Conservation (phyloP, 306 rosid genomes). For the Quercus cerris region DNA sequence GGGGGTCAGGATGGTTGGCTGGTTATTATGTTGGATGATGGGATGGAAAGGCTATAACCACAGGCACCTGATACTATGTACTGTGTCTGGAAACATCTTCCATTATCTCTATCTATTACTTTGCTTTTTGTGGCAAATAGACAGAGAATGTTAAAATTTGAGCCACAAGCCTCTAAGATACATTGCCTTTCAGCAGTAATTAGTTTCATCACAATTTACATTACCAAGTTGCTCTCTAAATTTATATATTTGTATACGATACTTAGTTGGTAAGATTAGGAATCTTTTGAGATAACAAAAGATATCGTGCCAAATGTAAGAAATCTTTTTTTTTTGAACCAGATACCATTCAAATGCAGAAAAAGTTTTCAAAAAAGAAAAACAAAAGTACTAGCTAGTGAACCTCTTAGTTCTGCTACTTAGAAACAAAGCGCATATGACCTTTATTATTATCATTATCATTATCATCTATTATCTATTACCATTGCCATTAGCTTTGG, state of each 20-base stretch:
- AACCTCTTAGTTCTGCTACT: constrained; percentile 10
- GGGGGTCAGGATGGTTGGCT: constrained; percentile 25
- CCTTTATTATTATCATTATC: neutral
- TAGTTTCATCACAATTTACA: constrained; percentile 9
- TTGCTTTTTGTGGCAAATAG: constrained; percentile 52
- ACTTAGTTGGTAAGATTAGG: constrained; percentile 42
- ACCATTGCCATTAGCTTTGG: no score
- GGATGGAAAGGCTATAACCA: constrained; percentile 44
- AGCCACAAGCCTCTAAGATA: constrained; percentile 32
- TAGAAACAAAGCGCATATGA: neutral
- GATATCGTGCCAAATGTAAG: constrained; percentile 27
- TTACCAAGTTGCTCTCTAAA: constrained; percentile 20
- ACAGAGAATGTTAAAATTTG: constrained; percentile 45
- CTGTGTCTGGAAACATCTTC: constrained; percentile 44
- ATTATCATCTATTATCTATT: no score
- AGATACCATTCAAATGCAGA: constrained; percentile 40
- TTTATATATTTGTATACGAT: constrained; percentile 24
- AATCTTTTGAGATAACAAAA: constrained; percentile 61
- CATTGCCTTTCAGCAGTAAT: neutral
- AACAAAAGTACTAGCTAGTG: constrained; percentile 7
- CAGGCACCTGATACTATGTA: constrained; percentile 78
- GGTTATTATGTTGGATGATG: constrained; percentile 43
- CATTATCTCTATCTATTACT: constrained; percentile 36
- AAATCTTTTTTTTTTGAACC: constrained; percentile 32
- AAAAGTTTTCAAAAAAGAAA: constrained; percentile 23